Evolutionary conservation across 345 rosid species (phyloP).

Genomic region (Chamaenerion angustifolium): DNA sequence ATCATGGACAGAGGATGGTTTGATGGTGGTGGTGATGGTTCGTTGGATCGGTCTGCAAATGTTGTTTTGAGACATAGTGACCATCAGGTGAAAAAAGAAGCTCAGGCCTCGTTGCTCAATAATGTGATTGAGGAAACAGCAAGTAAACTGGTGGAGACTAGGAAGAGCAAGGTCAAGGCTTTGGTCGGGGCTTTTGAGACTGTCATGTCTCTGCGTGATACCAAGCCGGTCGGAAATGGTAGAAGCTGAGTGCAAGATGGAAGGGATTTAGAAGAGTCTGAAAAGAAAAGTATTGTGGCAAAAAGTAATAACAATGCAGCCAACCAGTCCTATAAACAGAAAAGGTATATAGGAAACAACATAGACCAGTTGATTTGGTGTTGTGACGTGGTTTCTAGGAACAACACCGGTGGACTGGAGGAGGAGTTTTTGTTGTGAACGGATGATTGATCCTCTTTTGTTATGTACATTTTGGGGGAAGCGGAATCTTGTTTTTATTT

Average conservation of each 20-base stretch:
- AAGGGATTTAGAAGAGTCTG: too few relatives aligned
- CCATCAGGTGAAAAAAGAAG: constrained; percentile 38
- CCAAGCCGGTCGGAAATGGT: constrained; percentile 21
- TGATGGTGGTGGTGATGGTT: constrained; percentile 7
- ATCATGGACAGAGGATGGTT: constrained; percentile 22
- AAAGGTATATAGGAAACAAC: too few relatives aligned
- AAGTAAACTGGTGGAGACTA: constrained; percentile 62
- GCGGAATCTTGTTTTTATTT: too few relatives aligned
- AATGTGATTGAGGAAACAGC: constrained; percentile 93
- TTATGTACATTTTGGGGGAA: too few relatives aligned
- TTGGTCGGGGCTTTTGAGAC: constrained; percentile 95
- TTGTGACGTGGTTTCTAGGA: too few relatives aligned
- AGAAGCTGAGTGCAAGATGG: neutral
- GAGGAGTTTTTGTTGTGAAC: too few relatives aligned
- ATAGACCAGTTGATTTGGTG: too few relatives aligned
- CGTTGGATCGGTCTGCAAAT: constrained; percentile 23
- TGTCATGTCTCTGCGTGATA: constrained; percentile 73
- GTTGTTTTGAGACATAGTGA: constrained; percentile 66
- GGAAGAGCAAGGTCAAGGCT: constrained; percentile 90
- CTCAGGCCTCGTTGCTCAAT: constrained; percentile 39
- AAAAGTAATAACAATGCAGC: too few relatives aligned
- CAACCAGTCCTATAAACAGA: too few relatives aligned
- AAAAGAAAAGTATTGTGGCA: too few relatives aligned
- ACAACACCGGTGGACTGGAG: too few relatives aligned
- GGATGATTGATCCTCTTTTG: too few relatives aligned